Percentiles rank a stretch among this genome's conserved stretches.
These are phyloP conservation scores for Evansstolkia leycettana DNA, from an alignment of 495 filamentous ascomycete genomes.

Conservation along the genomic window DNA sequence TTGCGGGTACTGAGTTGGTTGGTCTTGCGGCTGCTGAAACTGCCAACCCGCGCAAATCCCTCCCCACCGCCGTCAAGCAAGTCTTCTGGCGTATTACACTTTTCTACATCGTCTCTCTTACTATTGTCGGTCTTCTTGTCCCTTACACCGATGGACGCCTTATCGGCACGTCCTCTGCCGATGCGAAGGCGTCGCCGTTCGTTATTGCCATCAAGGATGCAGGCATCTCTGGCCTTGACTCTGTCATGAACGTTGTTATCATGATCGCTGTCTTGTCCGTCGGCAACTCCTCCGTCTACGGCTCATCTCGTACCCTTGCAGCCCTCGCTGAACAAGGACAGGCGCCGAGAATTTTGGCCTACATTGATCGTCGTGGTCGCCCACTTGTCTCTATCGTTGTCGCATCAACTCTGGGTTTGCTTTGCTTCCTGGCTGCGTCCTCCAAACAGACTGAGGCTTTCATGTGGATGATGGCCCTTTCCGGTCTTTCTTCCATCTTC, in stretches of 20 bases:
- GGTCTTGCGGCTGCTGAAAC: constrained; percentile 84
- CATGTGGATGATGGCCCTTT: constrained; percentile 81
- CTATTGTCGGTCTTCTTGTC: constrained; percentile 62
- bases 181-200: constrained; percentile 73
- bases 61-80: constrained; percentile 81
- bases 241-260: constrained; percentile 84
- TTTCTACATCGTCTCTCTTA: constrained; percentile 70
- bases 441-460: constrained; percentile 52
- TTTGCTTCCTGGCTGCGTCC: constrained; percentile 69
- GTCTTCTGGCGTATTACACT: constrained; percentile 93
- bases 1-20: constrained; percentile 87
- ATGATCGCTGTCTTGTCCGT: constrained; percentile 80
- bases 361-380: constrained; percentile 75
- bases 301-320: constrained; percentile 73
- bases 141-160: constrained; percentile 57
- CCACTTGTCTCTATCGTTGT: constrained; percentile 63
- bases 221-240: constrained; percentile 61
- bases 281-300: constrained; percentile 79
- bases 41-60: constrained; percentile 71
- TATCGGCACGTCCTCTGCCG: constrained; percentile 36
- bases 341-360: constrained; percentile 62
- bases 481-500: constrained; percentile 79
- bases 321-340: constrained; percentile 79
- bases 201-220: constrained; percentile 80
- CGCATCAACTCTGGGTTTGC: constrained; percentile 57